Percentiles rank a stretch among this genome's conserved stretches.
phyloP scores from a whole-genome alignment of 2,329 filamentous ascomycete species.

The Cephalotrichum gorgonifer region DNA sequence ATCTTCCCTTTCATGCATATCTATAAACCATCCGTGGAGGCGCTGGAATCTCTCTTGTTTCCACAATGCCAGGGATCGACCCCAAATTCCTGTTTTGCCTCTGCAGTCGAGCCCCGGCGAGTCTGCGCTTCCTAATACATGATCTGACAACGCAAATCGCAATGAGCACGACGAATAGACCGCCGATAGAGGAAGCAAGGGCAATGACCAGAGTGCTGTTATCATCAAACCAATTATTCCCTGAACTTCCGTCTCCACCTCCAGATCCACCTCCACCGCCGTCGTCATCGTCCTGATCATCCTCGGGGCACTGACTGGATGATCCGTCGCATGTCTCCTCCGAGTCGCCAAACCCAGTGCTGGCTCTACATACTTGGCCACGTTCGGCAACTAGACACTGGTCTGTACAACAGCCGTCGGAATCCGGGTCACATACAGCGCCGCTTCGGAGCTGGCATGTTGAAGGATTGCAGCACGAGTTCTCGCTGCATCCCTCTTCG shows the following conservation, averaged over 20 bases:
- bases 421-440: slow-evolving; percentile 49
- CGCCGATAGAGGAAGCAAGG: neutral
- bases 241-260: too few relatives aligned
- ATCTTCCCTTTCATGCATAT: neutral
- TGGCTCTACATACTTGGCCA: slow-evolving; percentile 67
- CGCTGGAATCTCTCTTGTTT: neutral
- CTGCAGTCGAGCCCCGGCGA: neutral
- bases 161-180: neutral
- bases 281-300: slow-evolving; percentile 62
- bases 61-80: neutral
- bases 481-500: slow-evolving; percentile 54
- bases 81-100: neutral
- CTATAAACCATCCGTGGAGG: neutral
- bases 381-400: slow-evolving; percentile 56
- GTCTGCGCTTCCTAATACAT: neutral
- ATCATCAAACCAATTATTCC: neutral
- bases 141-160: neutral
- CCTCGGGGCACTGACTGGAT: slow-evolving; percentile 60
- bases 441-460: slow-evolving; percentile 75
- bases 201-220: neutral
- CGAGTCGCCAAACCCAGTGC: slow-evolving; percentile 74
- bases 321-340: slow-evolving; percentile 71
- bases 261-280: too few relatives aligned
- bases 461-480: slow-evolving; percentile 71
- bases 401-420: slow-evolving; percentile 64